Conservation (phyloP, 306 rosid species). For the Acacia confusa region DNA sequence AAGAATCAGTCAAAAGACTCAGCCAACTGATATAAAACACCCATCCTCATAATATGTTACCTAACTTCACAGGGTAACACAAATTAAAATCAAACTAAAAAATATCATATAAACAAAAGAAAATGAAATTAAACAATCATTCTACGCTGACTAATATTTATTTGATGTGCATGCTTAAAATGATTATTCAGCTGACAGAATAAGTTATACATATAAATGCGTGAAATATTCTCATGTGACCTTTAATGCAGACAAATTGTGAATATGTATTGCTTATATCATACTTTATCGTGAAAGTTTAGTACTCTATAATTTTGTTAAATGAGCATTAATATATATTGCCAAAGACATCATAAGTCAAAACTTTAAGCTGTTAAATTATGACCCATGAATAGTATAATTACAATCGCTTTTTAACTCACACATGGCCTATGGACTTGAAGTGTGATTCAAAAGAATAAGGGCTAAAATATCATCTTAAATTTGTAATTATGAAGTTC, state of each 20-base stretch:
- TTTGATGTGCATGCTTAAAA: not conserved
- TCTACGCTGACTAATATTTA: not conserved
- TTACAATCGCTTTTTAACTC: not conserved
- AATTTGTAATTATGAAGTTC: not conserved
- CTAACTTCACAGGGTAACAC: not conserved
- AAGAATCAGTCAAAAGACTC: conserved; percentile 31
- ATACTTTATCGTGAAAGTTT: not conserved
- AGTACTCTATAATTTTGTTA: not conserved
- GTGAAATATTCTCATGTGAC: not conserved
- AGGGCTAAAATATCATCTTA: not conserved
- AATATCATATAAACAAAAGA: not conserved
- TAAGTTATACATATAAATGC: not conserved
- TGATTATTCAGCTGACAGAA: not conserved
- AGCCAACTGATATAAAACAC: not conserved
- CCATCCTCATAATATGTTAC: conserved; percentile 8
- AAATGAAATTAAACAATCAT: not conserved
- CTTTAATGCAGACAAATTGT: not conserved
- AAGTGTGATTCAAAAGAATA: not conserved
- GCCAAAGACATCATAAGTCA: not conserved
- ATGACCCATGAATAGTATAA: not conserved
- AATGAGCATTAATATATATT: not conserved
- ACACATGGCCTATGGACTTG: not conserved
- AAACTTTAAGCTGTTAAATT: not conserved
- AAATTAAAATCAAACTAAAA: not conserved
- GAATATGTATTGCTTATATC: not conserved